Base-by-base conservation (phyloP, 2,329 filamentous ascomycete species). In the Shiraia sp. region DNA sequence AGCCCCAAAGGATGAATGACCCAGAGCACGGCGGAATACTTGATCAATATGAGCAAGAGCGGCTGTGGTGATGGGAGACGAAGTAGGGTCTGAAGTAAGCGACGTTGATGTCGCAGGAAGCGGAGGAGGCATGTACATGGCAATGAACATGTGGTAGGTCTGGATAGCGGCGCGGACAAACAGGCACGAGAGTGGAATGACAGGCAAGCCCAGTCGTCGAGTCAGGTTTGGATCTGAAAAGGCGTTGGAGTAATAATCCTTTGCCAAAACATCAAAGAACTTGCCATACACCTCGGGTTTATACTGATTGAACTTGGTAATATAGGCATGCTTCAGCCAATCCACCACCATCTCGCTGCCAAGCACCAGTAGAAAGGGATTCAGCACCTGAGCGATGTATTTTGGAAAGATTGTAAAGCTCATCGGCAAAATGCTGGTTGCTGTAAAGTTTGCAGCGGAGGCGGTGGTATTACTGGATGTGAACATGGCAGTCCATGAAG, bases 301-400 rank as follows among this genome's bases (percentile, higher is more conserved):
- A 55, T 91, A 90, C 58, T 95, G 96, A 76, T 99, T 99, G 75
- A 99, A 99, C 66, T 99, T 99, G 65, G 86, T 91, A 66, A 99
- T 95, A 66, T 97, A 99, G 15, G 90, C 90, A 65, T 99, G 95
- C 69, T 99, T 99, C 68, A 96, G 81, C 81, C 88, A 91, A 70
- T 99, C 93, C 2, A 99, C 93, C 7, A 96, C 74, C 85, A 96
- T 96, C 72, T 99, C 93, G 49, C 90, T 96, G 1, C 91, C 92
- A 6, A 99, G 81, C 0, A 99, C 95, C 6, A 99, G 84, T 10
- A 99, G 73, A 56, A 99, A 99, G 0, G 93, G 95, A 0, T 90
- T 91, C 3, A 99, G 75, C 0, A 99, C 87, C 65, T 96, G 91
- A 8, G 88, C 90, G 0, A 87, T 87, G 85, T 87, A 92, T 6